A percentile compares a stretch with the other conserved stretches of the same genome.
Conservation (phyloP, 371 early-diverging fungal genomes). For the Smittium mucronatum region DNA sequence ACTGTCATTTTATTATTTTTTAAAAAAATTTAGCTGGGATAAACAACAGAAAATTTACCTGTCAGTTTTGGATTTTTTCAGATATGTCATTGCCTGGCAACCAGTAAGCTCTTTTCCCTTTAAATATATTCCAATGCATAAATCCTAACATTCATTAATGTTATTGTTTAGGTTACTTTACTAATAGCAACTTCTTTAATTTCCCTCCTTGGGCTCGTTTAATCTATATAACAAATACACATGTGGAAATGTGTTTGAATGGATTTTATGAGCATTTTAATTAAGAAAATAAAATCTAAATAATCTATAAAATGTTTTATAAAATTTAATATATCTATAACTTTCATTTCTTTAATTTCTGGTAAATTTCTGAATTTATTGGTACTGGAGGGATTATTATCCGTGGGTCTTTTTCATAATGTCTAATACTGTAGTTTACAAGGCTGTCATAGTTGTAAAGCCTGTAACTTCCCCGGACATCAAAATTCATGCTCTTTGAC, state of each 20-base stretch:
- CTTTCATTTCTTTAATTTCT: background rate
- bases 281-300: too few species aligned
- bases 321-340: too few species aligned
- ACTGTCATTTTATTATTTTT: background rate
- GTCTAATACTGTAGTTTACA: background rate
- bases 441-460: background rate
- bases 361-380: background rate
- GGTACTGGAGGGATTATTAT: background rate
- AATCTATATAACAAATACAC: too few species aligned
- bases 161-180: background rate
- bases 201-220: background rate
- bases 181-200: background rate
- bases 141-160: background rate
- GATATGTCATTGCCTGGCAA: slow-evolving; percentile 33
- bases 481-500: background rate
- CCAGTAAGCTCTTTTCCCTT: slow-evolving; percentile 16
- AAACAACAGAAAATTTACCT: slow-evolving; percentile 30
- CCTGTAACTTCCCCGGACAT: background rate
- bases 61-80: slow-evolving; percentile 31
- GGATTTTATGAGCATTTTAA: too few species aligned
- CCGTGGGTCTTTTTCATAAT: background rate
- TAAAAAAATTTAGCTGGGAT: slow-evolving; percentile 21
- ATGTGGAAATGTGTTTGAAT: too few species aligned
- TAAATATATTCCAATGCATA: background rate
- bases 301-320: too few species aligned